Base-by-base conservation (phyloP, 257 asterid species). In the Eucommia ulmoides region DNA sequence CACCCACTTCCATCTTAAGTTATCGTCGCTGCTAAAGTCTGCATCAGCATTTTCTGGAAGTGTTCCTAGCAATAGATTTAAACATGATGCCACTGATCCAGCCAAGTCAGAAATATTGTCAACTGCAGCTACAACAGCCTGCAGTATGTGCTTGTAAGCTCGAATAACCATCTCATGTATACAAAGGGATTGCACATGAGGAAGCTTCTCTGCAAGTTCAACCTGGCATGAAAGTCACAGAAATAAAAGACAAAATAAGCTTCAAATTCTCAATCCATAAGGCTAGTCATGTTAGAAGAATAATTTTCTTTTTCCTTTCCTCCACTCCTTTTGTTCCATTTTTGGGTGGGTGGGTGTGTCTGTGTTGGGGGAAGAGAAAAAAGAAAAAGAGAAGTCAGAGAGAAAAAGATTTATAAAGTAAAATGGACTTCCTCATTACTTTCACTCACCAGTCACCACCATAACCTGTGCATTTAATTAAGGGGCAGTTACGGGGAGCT, bases 141-240 rank as follows among this genome's bases (percentile, higher is more conserved):
- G 83, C 69, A 82, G 53, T 52, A 82, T 74, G 63, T 79, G 94
- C 57, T 82, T 79, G 63, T 68, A 82, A 52, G 94, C 89, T 63
- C 94, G 83, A 74, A 79, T 83, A 65, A 82, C 71, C 94, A 82
- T 82, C 71, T 82, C 94, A 33, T 82, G 94, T 49, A 77, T 65
- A 62, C 94, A 82, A 56, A 82, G 86, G 59, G 94, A 82, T 73
- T 74, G 94, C 41, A 82, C 89, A 62, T 79, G 94, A 42, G 89
- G 89, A 23, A 79, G 86, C 76, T 76, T 82, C 66, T 79, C 86
- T 18, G 89, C 74, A 60, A 82, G 94, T 74, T 82, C 83, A 52
- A 82, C 94, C 94, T 82, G 82, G 20, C 49, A 51, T 29, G 33
- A 33, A 10, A 41, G 44, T 29, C 55, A 20, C 26, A 46, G 54